Evolutionary conservation across 176 grass and related monocot species (phyloP).

Genomic region (Eragrostis curvula): DNA sequence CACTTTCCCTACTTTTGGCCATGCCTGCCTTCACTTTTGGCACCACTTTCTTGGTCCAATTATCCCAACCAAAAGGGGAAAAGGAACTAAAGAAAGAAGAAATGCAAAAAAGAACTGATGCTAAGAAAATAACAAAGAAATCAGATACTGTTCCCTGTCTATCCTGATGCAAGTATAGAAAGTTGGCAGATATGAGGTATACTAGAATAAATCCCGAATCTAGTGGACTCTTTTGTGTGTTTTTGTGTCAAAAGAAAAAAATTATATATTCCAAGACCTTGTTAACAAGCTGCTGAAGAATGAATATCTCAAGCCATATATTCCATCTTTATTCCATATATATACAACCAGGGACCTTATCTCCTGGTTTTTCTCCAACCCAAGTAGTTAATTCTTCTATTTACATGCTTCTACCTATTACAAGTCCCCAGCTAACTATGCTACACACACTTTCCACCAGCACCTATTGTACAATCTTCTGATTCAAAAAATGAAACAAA

Average conservation of each 20-base stretch:
- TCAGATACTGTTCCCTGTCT: conserved; percentile 27
- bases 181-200: background rate
- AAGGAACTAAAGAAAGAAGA: background rate
- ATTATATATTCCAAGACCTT: background rate
- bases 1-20: conserved; percentile 42
- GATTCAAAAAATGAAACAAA: conserved; percentile 48
- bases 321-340: conserved; percentile 15
- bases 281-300: conserved; percentile 24
- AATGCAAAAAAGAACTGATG: conserved; percentile 22
- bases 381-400: conserved; percentile 47
- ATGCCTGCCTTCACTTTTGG: conserved; percentile 39
- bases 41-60: conserved; percentile 44
- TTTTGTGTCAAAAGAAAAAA: background rate
- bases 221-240: background rate
- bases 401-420: conserved; percentile 32
- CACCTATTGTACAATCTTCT: conserved; percentile 42
- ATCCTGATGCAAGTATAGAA: conserved; percentile 2
- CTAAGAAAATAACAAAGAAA: conserved; percentile 40
- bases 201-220: conserved; percentile 34
- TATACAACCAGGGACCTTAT: conserved; percentile 40
- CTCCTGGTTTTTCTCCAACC: conserved; percentile 27
- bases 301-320: conserved; percentile 41
- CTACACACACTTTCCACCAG: conserved; percentile 5
- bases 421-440: conserved; percentile 39
- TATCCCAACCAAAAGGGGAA: conserved; percentile 46